Evolutionary conservation across 345 rosid genomes (phyloP), one percentile per base, ranked within the genome.

Genomic region (Heritiera littoralis): DNA sequence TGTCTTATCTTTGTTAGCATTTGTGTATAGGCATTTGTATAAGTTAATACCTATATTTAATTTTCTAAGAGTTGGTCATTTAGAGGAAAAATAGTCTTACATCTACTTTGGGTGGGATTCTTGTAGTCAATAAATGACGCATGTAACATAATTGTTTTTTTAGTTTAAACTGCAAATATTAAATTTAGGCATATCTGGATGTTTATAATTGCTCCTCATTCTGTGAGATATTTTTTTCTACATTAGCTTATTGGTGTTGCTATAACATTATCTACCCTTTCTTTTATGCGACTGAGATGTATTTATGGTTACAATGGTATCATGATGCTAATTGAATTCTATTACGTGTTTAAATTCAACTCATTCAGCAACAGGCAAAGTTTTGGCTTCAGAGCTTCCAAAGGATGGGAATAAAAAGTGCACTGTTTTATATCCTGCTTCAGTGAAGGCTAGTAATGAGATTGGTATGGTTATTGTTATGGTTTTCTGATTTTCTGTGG

Each of bases 321-420:
- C 41, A 72, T 48, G 45, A 60, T 69, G 51, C 43, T 79, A 2
- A 68, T 15, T 23, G 76, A n/a, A 40, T 74, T 35, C 11, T 64
- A 61, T 6, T 58, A 7, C 35, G 51, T 45, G 11, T 63, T 75
- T 30, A 76, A 76, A 61, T 52, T 71, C 59, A 17, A 7, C 5
- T 77, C 59, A 74, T 88, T 75, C 97, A 96, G 98, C 99, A 64
- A 94, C 94, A 0, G 98, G 97, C 46, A 91, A 90, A 81, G 89
- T 94, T 75, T 88, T 96, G 88, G 97, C 98, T 86, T 86, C 86
- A n/a, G 97, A 96, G 88, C 99, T 96, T 84, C 99, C 98, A 49
- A 87, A 78, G 77, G 85, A 77, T 63, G 90, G 86, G 46, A 85
- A 86, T 69, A 84, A 84, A 86, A 88, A 72, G 75, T 89, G 94